A percentile compares a stretch with the other conserved stretches of the same genome.
phyloP scores from a whole-genome alignment of 202 grass and related monocot species.

The Panicum virgatum region DNA sequence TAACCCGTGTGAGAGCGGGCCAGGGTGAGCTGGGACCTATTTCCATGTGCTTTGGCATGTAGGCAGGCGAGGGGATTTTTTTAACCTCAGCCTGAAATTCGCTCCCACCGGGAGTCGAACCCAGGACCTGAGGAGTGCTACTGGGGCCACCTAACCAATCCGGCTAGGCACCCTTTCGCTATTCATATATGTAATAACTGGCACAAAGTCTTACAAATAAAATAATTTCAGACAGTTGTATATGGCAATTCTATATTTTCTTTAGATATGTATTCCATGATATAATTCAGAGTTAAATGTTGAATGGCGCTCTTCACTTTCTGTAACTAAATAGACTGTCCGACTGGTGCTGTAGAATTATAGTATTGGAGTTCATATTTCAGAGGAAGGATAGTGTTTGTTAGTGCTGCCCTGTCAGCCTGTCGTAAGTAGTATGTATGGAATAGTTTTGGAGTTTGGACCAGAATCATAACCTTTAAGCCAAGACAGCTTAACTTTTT shows the following conservation, averaged over 20 bases:
- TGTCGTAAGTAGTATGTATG: neutral
- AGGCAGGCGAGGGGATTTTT: too few relatives aligned
- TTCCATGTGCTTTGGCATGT: too few relatives aligned
- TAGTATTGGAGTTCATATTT: neutral
- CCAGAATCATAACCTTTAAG: neutral
- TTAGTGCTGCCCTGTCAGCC: neutral
- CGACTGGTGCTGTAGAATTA: neutral
- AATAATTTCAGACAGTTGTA: neutral
- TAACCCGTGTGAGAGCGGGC: too few relatives aligned
- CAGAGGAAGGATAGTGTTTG: neutral
- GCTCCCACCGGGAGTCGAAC: too few relatives aligned
- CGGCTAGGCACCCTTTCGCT: too few relatives aligned
- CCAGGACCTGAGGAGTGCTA: too few relatives aligned
- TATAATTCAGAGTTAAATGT: neutral
- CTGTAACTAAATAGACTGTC: neutral
- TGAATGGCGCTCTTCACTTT: neutral
- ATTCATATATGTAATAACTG: neutral
- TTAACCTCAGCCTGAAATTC: too few relatives aligned
- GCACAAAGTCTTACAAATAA: neutral
- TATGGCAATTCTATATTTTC: neutral
- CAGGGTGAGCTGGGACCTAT: too few relatives aligned
- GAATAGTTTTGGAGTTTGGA: neutral
- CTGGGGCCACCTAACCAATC: too few relatives aligned
- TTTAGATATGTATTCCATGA: neutral
- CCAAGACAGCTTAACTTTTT: neutral